These are phyloP conservation scores for Penicillium malachiteum DNA, from an alignment of 495 filamentous ascomycete species.

Conservation along the genomic window DNA sequence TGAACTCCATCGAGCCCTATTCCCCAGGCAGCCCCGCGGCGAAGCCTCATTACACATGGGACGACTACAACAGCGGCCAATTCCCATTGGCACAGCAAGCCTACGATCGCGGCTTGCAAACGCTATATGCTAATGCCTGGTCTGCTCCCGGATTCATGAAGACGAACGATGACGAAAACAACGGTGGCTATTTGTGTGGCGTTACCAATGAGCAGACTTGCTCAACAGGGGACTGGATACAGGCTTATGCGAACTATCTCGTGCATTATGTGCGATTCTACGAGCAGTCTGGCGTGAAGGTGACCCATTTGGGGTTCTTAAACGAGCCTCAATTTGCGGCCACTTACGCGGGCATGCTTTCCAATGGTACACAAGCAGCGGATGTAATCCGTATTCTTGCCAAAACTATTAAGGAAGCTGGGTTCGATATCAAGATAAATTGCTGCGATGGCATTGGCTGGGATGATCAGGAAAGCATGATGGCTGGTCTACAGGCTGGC, in stretches of 20 bases:
- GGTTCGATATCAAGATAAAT: constrained; percentile 38
- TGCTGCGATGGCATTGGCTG: constrained; percentile 56
- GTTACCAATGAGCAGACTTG: constrained; percentile 45
- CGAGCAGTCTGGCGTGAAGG: constrained; percentile 43
- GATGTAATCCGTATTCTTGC: not conserved
- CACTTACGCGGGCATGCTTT: not conserved
- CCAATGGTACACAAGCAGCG: not conserved
- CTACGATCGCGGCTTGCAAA: constrained; percentile 20
- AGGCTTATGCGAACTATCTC: constrained; percentile 55
- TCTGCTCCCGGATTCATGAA: constrained; percentile 59
- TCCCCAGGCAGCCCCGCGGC: constrained; percentile 33
- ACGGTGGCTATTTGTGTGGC: constrained; percentile 51
- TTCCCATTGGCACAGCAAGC: constrained; percentile 52
- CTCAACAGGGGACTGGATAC: constrained; percentile 51
- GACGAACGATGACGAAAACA: constrained; percentile 41
- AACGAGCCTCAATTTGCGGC: constrained; percentile 52
- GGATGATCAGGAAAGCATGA: constrained; percentile 38
- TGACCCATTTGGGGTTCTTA: constrained; percentile 54
- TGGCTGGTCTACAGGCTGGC: constrained; percentile 40
- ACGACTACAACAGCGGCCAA: constrained; percentile 47
- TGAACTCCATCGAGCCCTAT: constrained; percentile 37
- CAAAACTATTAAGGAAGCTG: constrained; percentile 26
- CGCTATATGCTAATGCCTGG: constrained; percentile 55
- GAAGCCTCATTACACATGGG: constrained; percentile 45
- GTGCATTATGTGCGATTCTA: constrained; percentile 54